phyloP scores from a whole-genome alignment of 305 asterid genomes.

The Fraxinus paxiana region DNA sequence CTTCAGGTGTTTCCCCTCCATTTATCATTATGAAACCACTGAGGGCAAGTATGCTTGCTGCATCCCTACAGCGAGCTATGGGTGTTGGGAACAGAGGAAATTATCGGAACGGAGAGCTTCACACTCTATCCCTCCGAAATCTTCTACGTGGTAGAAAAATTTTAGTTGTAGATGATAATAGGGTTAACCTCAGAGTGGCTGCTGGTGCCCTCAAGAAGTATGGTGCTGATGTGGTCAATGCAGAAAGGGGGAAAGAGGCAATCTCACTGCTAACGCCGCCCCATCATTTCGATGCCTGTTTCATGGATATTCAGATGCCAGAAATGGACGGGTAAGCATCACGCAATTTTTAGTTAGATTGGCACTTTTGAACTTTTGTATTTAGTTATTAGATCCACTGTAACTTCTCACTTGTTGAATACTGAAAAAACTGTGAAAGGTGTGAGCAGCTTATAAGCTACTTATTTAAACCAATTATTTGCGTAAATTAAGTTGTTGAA shows the following conservation, averaged over 20 bases:
- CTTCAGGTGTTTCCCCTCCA: slow-evolving; percentile 36
- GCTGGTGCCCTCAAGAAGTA: slow-evolving; percentile 80
- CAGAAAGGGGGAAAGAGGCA: slow-evolving; percentile 76
- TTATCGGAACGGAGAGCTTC: slow-evolving; percentile 47
- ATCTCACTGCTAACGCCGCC: slow-evolving; percentile 68
- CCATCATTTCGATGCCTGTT: slow-evolving; percentile 94
- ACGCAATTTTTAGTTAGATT: neutral
- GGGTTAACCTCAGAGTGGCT: slow-evolving; percentile 85
- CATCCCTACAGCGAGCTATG: slow-evolving; percentile 77
- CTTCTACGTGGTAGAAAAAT: slow-evolving; percentile 78
- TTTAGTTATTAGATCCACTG: neutral
- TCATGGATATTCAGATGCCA: slow-evolving; percentile 99
- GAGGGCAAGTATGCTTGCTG: slow-evolving; percentile 85
- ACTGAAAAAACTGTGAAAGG: neutral
- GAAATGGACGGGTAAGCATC: slow-evolving; percentile 87
- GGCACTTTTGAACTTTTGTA: neutral
- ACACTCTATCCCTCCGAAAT: slow-evolving; percentile 45
- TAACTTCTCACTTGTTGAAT: neutral
- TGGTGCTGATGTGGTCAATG: slow-evolving; percentile 89
- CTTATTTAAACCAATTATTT: neutral
- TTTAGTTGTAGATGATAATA: slow-evolving; percentile 84
- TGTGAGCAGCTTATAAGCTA: neutral
- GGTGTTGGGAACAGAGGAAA: slow-evolving; percentile 58
- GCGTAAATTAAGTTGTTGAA: neutral
- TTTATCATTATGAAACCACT: slow-evolving; percentile 65